Evolutionary conservation across 2,329 filamentous ascomycete species (phyloP), one percentile per base, ranked within the genome.

Genomic region (Neonectria magnoliae): DNA sequence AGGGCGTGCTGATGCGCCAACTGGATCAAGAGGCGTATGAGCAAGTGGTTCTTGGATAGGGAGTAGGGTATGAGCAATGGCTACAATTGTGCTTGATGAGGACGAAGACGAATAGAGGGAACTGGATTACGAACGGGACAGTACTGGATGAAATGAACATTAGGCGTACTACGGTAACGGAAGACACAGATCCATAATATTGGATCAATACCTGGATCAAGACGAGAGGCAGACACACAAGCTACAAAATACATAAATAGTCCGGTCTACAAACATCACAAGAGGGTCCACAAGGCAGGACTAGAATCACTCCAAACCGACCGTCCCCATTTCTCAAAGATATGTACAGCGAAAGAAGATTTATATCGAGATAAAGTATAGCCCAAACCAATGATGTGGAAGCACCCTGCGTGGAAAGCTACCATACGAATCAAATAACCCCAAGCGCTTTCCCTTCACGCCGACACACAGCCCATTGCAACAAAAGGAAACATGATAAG

Each of bases 1-100:
- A 84, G 69, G 80, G 80, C 14, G 80, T 84, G 38, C 70, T 89
- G 62, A 78, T 82, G 38, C 76, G 78, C 48, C 80, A 85, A 63
- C 73, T 88, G 25, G 80, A 81, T 29, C 75, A 75, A 36, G 78
- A 80, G 38, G 76, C 81, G 64, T 84, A 85, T 60, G 85, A 87
- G 60, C 77, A 78, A 44, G 81, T 86, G 14, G 63, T 88, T 45
- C 75, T 87, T 66, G 83, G 82, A 18, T 71, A 64, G 48, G 44
- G 11, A 33, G 52, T 44, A 62, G 41, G 48, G 38, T n/a, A 47
- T 59, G 45, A 68, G 56, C 42, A 63, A 70, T 53, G 20, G 22
- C 11, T 51, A 22, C 22, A 29, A 33, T 20, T 31, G 47, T 31
- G 18, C 29, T n/a, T 33, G 31, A 36, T 42, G 13, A 22, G 25